Evolutionary conservation across 2,329 filamentous ascomycete species (phyloP), one percentile per base, ranked within the genome.

Genomic region (Diplodia mutila): DNA sequence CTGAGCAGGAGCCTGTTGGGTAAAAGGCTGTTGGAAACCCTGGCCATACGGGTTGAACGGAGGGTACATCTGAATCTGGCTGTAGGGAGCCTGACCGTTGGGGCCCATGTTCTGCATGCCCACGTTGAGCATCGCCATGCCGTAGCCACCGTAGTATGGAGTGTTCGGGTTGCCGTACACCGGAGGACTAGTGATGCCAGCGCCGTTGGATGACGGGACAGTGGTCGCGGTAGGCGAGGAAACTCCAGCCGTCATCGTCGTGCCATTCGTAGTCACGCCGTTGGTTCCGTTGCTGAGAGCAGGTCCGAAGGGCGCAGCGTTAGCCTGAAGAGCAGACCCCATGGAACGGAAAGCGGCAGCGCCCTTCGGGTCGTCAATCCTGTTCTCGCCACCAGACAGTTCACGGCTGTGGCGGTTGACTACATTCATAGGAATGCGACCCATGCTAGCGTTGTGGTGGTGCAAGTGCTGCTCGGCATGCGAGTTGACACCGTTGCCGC

Each of bases 401-500:
- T 94, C 91, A 68, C 91, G 90, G 77, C 85, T 91, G 76, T 93
- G 91, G 73, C 87, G 87, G 67, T 85, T 85, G 65, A 90, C 79
- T 23, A 85, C 87, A 67, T 88, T 88, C 53, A 86, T 84, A 37
- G 92, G 91, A 74, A 93, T 92, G 66, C 92, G 90, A 64, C 93
- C 92, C 69, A 95, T 85, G 77, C 88, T 95, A 46, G 90, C 90
- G 77, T 93, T 94, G 80, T 94, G 92, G 72, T 94, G 86, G 70
- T 89, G 86, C 61, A 86, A 81, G 72, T 85, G 83, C 70, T 86
- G 84, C 74, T 89, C 85, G 63, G 85, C 83, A 70, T 88, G 85
- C 5, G 83, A 91, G 64, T 76, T 78, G 69, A 78, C 75, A 53
- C 70, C 72, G 34, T 32, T 64, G 54, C 53, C 49, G 14, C 46